A percentile compares a stretch with the other conserved stretches of the same genome.
Evolutionary conservation across 257 asterid genomes (phyloP).

Genomic region (Solanum medicagineum): DNA sequence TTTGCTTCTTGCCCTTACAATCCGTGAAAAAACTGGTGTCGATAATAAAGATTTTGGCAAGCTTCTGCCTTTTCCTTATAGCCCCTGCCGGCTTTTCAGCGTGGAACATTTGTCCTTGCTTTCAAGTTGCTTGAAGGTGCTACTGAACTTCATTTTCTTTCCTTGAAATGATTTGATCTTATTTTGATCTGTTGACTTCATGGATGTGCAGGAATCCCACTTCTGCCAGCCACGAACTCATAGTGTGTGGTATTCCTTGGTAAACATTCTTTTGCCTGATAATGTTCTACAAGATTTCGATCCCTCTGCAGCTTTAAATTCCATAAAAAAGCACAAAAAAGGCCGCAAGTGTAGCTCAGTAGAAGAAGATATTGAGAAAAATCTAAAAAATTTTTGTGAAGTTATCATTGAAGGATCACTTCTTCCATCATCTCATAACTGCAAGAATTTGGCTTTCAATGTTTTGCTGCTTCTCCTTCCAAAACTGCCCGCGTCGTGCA

Average conservation of each 20-base stretch:
- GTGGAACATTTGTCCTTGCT: constrained; percentile 45
- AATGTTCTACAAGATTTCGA: constrained; percentile 39
- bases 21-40: constrained; percentile 41
- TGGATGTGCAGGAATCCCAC: constrained; percentile 67
- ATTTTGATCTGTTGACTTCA: constrained; percentile 7
- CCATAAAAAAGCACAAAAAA: constrained; percentile 68
- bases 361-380: constrained; percentile 63
- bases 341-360: constrained; percentile 47
- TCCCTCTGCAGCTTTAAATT: constrained; percentile 25
- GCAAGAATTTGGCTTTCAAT: constrained; percentile 80
- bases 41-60: constrained; percentile 43
- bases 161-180: background rate
- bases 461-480: constrained; percentile 62
- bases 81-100: constrained; percentile 47
- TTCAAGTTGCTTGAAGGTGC: constrained; percentile 79
- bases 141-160: constrained; percentile 3
- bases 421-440: constrained; percentile 82
- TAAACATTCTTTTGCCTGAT: constrained; percentile 58
- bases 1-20: constrained; percentile 67
- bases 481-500: constrained; percentile 57
- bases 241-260: constrained; percentile 71
- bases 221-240: constrained; percentile 93
- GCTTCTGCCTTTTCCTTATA: constrained; percentile 69
- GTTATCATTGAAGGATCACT: constrained; percentile 76
- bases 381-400: constrained; percentile 56